Evolutionary conservation across 192 early-diverging fungal genomes (phyloP), one percentile per base, ranked within the genome.

Genomic region (Umbelopsis sp.): DNA sequence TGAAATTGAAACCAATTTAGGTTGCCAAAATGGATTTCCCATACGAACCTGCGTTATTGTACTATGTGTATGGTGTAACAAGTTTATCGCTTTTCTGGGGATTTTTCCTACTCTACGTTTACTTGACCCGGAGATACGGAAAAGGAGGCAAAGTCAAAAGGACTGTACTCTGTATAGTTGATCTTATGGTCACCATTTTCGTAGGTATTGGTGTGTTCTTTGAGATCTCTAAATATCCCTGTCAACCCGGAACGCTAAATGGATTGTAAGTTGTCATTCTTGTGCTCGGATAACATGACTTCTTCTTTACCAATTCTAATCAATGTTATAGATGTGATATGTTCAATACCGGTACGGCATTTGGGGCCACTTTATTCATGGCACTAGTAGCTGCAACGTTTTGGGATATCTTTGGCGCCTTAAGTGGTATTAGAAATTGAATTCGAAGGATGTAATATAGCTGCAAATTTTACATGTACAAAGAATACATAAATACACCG

Each of bases 31-130:
- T n/a, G 55, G 16, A n/a, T 16, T 61, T 61, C n/a, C 55, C 55
- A 30, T 61, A 27, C 27, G 55, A 61, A 35, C 55, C 55, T 33
- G 27, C 55, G 13, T 30, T 61, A 3, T 30, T 35, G 83, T 93
- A 35, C 30, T 61, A 37, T 61, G 27, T 35, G 1, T 61, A 27
- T n/a, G 55, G 55, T 18, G 55, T n/a, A 4, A 33, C 55, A 8
- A 18, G 25, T 35, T 10, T 61, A 37, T 61, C 55, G 10, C 4
- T 61, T 0, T 35, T 61, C 27, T 61, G 55, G 55, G 18, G 30
- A 16, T 61, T 30, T 30, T 61, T 61, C 30, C 33, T 61, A 61
- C 27, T 61, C 18, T 61, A 61, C 15, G 55, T 61, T 12, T 61
- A 61, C 16, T 16, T 61, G 4, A 61, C 55, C 18, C 21, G 55